These are phyloP conservation scores for Talaromyces nanjingensis DNA, from an alignment of 495 filamentous ascomycete species.

Conservation along the genomic window DNA sequence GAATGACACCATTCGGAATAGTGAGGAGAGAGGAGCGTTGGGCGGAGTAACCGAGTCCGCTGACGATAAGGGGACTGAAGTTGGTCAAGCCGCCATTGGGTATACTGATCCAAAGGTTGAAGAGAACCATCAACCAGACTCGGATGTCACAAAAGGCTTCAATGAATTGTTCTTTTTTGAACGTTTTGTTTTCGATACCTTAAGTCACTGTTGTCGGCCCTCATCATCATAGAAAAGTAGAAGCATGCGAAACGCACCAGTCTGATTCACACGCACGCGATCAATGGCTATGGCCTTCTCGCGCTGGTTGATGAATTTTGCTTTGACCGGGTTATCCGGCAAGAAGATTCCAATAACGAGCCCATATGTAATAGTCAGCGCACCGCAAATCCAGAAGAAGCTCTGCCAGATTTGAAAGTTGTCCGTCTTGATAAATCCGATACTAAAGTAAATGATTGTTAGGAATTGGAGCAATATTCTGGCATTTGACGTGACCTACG, in stretches of 20 bases:
- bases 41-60: conserved; percentile 22
- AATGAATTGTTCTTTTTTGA: conserved; percentile 41
- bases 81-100: conserved; percentile 16
- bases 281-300: conserved; percentile 47
- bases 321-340: conserved; percentile 43
- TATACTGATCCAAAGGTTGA: not conserved
- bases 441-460: not conserved
- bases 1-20: too few relatives aligned
- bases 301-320: conserved; percentile 32
- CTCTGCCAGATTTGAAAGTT: conserved; percentile 31
- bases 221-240: too few relatives aligned
- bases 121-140: conserved; percentile 2
- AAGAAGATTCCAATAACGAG: conserved; percentile 31
- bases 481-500: too few relatives aligned
- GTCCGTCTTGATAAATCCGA: conserved; percentile 5
- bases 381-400: conserved; percentile 34
- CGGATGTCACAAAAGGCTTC: conserved; percentile 13
- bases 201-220: too few relatives aligned
- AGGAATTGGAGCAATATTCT: too few relatives aligned
- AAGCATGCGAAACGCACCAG: conserved; percentile 6
- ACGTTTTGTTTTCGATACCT: conserved; percentile 40
- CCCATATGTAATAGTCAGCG: conserved; percentile 28
- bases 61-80: conserved; percentile 30
- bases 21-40: conserved; percentile 6
- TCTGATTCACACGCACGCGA: conserved; percentile 46